Evolutionary conservation across 768 basidiomycete species (phyloP).

Genomic region (Leucocoprinus leucothites): DNA sequence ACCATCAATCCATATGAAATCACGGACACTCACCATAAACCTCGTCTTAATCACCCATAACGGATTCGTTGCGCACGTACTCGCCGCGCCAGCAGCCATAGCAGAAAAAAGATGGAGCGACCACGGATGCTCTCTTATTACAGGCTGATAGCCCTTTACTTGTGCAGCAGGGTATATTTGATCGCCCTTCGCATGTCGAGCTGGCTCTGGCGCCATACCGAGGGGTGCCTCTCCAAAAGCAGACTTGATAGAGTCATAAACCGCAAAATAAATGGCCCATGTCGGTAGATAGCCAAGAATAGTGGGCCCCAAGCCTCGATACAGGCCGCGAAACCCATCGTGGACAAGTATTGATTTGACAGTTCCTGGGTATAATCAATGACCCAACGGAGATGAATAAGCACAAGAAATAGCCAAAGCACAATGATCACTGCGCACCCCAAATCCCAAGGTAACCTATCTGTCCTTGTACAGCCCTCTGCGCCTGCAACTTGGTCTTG

Average conservation of each 20-base stretch:
- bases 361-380: constrained; percentile 27
- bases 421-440: constrained; percentile 42
- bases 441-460: constrained; percentile 73
- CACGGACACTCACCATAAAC: constrained; percentile 74
- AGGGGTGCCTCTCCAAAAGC: constrained; percentile 68
- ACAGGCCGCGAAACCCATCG: constrained; percentile 86
- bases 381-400: constrained; percentile 9
- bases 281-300: constrained; percentile 96
- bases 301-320: constrained; percentile 96
- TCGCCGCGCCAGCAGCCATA: constrained; percentile 92
- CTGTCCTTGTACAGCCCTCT: constrained; percentile 66
- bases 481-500: constrained; percentile 98
- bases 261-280: constrained; percentile 98
- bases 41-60: constrained; percentile 99
- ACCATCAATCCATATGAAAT: neutral
- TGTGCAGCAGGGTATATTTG: constrained; percentile 79
- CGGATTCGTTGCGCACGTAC: constrained; percentile 93
- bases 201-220: constrained; percentile 21
- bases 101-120: constrained; percentile 89
- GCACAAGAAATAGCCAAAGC: constrained; percentile 1
- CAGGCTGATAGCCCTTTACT: constrained; percentile 82
- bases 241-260: constrained; percentile 94
- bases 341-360: constrained; percentile 42
- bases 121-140: constrained; percentile 80
- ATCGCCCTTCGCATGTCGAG: constrained; percentile 27